These are phyloP conservation scores for Lepidium aucheri DNA, from an alignment of 345 rosid genomes.

Conservation along the genomic window DNA sequence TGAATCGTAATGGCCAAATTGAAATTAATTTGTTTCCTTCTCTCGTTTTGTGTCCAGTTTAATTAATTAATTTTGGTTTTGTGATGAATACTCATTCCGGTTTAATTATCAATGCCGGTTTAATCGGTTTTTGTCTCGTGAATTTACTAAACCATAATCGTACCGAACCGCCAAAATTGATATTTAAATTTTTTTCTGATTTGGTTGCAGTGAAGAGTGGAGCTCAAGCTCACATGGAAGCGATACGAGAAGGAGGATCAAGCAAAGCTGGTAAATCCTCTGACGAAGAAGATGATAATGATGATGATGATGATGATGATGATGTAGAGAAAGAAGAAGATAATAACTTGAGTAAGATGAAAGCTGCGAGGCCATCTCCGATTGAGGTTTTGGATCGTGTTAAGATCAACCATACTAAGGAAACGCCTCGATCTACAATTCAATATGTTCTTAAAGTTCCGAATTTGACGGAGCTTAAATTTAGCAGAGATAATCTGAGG, in stretches of 20 bases:
- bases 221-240: constrained; percentile 41
- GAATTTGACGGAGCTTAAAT: constrained; percentile 32
- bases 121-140: too few species aligned
- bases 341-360: background rate
- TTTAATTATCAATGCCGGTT: background rate
- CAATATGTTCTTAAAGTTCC: constrained; percentile 38
- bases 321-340: too few species aligned
- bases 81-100: background rate
- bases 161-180: background rate
- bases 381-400: constrained; percentile 44
- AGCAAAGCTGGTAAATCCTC: constrained; percentile 34
- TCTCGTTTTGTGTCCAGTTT: too few species aligned
- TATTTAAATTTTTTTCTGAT: background rate
- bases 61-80: too few species aligned
- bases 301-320: too few species aligned
- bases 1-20: too few species aligned
- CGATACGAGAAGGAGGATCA: constrained; percentile 41
- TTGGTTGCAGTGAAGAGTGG: constrained; percentile 30
- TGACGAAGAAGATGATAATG: constrained; percentile 14
- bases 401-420: constrained; percentile 35
- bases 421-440: constrained; percentile 61
- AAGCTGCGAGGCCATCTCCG: constrained; percentile 40
- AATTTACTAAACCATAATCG: background rate
- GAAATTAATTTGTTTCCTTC: background rate
- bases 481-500: constrained; percentile 48